These are phyloP conservation scores for Nothophoma quercina DNA, from an alignment of 2,329 filamentous ascomycete species.

Conservation along the genomic window DNA sequence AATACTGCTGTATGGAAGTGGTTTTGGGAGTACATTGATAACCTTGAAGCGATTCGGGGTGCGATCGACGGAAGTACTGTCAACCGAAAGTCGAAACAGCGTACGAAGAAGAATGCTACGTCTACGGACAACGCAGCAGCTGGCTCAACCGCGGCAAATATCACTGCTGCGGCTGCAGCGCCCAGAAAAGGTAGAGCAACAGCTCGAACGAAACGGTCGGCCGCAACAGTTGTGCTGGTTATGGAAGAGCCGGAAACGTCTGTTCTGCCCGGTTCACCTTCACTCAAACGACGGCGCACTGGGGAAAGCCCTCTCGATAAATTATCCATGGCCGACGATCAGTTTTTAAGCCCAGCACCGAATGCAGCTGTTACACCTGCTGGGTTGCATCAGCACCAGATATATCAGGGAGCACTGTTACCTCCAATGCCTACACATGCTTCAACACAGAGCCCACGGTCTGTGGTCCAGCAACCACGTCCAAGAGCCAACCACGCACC, in stretches of 20 bases:
- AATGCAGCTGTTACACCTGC: too few relatives aligned
- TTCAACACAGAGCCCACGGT: not conserved
- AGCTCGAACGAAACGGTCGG: conserved; percentile 6
- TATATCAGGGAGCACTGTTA: not conserved
- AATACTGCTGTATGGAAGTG: conserved; percentile 37
- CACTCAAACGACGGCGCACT: conserved; percentile 28
- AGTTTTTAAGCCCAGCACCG: not conserved
- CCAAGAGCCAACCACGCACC: not conserved
- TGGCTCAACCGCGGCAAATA: conserved; percentile 11
- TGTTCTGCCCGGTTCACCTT: not conserved
- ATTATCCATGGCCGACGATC: not conserved
- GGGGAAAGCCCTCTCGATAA: not conserved
- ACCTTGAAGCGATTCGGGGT: conserved; percentile 36
- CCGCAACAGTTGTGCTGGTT: not conserved
- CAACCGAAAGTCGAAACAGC: conserved; percentile 7
- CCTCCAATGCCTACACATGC: not conserved
- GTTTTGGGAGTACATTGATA: conserved; percentile 43
- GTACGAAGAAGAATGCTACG: not conserved
- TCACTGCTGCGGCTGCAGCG: conserved; percentile 10
- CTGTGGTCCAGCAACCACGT: not conserved
- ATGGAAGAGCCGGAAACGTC: not conserved
- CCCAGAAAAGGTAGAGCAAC: conserved; percentile 12
- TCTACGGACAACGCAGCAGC: not conserved
- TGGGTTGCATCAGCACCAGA: not conserved
- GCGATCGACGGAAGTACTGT: conserved; percentile 33